Base-by-base conservation (phyloP, 768 basidiomycete genomes). In the Dioszegia crocea region DNA sequence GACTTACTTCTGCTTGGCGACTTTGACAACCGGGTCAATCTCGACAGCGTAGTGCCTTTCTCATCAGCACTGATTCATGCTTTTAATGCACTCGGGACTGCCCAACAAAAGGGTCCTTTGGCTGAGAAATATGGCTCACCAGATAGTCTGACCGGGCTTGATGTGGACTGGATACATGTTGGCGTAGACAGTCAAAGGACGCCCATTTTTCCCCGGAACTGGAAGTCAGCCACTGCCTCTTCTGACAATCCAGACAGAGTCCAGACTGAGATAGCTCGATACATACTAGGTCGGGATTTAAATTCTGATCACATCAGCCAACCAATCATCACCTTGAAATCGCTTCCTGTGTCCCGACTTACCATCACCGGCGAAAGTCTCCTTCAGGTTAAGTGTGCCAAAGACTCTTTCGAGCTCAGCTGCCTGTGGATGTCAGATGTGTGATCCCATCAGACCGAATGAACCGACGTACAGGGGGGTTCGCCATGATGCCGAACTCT, bases 11-110 rank as follows among this genome's bases (percentile, higher is more conserved):
- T 70, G 64, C 47, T 64, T 62, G 23, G 55, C 56, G 4, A 60
- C 61, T 58, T 64, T 64, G 45, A 66, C 64, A 36, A 70, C 65
- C 3, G 75, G 75, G 24, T 70, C 56, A 44, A 76, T 73, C 19
- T 76, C 72, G 27, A 73, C 67, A 43, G 74, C 69, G 47, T 76
- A 76, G 54, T 76, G 75, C 60, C 71, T 73, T 23, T 10, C 6
- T 23, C 16, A 33, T 44, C 40, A 56, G 41, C 31, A n/a, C n/a
- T n/a, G n/a, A n/a, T n/a, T n/a, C n/a, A n/a, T n/a, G n/a, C n/a
- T n/a, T n/a, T n/a, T n/a, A n/a, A n/a, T n/a, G n/a, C n/a, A n/a
- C n/a, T n/a, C n/a, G n/a, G n/a, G n/a, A n/a, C n/a, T n/a, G n/a
- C n/a, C n/a, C n/a, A n/a, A n/a, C n/a, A n/a, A n/a, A n/a, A n/a